phyloP scores from a whole-genome alignment of 2,329 filamentous ascomycete species.

The Immersiporthe knoxdaviesiana region DNA sequence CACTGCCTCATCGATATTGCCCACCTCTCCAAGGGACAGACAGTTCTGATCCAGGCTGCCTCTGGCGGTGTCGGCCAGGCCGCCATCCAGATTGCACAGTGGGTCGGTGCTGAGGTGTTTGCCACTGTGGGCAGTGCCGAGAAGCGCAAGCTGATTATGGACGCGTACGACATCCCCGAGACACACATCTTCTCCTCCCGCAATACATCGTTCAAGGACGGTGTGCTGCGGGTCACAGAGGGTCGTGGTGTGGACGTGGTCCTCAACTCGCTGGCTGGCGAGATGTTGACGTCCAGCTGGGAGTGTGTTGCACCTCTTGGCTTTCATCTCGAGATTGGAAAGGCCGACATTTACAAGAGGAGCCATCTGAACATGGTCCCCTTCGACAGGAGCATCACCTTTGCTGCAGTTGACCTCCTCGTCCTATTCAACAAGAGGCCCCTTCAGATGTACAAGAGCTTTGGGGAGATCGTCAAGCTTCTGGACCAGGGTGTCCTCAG shows the following conservation, averaged over 20 bases:
- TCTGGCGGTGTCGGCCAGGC: constrained; percentile 48
- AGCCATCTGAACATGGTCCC: constrained; percentile 40
- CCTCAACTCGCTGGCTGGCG: constrained; percentile 32
- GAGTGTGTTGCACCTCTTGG: constrained; percentile 39
- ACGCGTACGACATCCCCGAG: constrained; percentile 39
- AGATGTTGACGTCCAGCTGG: constrained; percentile 36
- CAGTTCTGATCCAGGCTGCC: constrained; percentile 48
- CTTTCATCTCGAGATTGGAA: constrained; percentile 40
- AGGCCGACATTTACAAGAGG: constrained; percentile 37
- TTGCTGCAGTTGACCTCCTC: constrained; percentile 25
- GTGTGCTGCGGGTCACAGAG: constrained; percentile 16
- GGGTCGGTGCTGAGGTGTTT: constrained; percentile 45
- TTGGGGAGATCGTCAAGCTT: constrained; percentile 15
- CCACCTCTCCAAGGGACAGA: constrained; percentile 35
- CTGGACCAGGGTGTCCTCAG: constrained; percentile 24
- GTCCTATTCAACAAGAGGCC: constrained; percentile 16
- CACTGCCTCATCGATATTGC: constrained; percentile 43
- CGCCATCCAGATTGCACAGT: constrained; percentile 45
- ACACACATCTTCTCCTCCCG: constrained; percentile 42
- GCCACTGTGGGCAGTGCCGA: constrained; percentile 39
- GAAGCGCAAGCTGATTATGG: constrained; percentile 42
- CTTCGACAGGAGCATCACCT: constrained; percentile 35
- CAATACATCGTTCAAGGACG: constrained; percentile 19
- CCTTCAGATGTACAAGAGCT: constrained; percentile 8
- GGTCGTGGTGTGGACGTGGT: constrained; percentile 29